Percentiles rank a stretch among this genome's conserved stretches.
Evolutionary conservation across 352 stramenopile species (phyloP).

Genomic region (Blastocystis sp.): DNA sequence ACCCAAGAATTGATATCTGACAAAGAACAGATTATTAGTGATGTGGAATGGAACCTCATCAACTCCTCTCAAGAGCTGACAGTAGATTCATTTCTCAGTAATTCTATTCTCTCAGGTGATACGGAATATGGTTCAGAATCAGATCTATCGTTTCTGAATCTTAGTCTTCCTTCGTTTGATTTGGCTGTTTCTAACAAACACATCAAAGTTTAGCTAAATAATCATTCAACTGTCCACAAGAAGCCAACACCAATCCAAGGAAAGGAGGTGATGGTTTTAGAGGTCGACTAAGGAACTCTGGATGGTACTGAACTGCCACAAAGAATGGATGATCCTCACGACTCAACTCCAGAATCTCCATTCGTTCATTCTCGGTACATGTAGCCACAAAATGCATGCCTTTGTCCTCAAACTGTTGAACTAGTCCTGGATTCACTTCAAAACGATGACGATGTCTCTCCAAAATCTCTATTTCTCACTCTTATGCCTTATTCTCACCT

Average conservation of each 20-base stretch:
- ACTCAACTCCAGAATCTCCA: conserved; percentile 96
- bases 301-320: conserved; percentile 97
- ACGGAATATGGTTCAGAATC: too few species aligned
- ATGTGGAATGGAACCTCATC: neutral
- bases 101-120: too few species aligned
- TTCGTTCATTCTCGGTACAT: conserved; percentile 88
- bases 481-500: conserved; percentile 82
- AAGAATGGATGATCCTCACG: conserved; percentile 89
- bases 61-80: too few species aligned
- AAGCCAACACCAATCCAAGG: conserved; percentile 85
- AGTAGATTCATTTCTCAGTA: too few species aligned
- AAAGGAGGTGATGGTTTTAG: conserved; percentile 91
- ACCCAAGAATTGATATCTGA: neutral
- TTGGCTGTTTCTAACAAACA: neutral
- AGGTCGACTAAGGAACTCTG: conserved; percentile 93
- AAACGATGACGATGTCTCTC: conserved; percentile 97
- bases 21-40: neutral
- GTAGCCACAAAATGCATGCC: conserved; percentile 93
- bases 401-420: conserved; percentile 71
- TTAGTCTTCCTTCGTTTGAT: neutral
- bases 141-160: too few species aligned
- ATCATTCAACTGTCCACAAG: conserved; percentile 72
- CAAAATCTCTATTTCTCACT: conserved; percentile 77
- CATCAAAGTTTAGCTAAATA: conserved; percentile 62
- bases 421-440: conserved; percentile 92